Evolutionary conservation across 2,329 filamentous ascomycete genomes (phyloP), one percentile per base, ranked within the genome.

Genomic region (Monosporascus sp.): DNA sequence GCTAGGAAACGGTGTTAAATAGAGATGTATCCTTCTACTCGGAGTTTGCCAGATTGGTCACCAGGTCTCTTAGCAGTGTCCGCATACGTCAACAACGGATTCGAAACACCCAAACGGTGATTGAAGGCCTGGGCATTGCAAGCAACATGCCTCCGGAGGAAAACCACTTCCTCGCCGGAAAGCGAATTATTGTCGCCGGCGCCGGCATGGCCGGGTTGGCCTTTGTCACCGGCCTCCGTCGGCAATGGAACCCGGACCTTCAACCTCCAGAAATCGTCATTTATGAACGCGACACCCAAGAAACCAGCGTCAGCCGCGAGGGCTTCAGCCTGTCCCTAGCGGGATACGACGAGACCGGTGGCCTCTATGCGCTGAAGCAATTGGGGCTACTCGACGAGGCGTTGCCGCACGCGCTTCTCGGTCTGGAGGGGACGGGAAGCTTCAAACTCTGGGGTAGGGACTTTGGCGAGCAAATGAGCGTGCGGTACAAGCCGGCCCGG

Each of bases 151-250:
- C 31, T 34, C 31, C 31, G 3, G 31, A 14, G 31, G 31, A 34
- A 11, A 34, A 14, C 4, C 31, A 34, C 31, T 34, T 34, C 31
- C 31, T 34, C 17, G 61, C 68, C 5, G 67, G 69, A 16, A 76
- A 76, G 59, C 71, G 66, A 37, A 73, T 77, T 50, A 64, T 76
- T 22, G 62, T 79, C 8, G 67, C 71, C 4, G 76, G 76, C 5
- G 73, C 65, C 20, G 76, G 76, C 27, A 66, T 77, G 22, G 70
- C 74, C 9, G 74, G 76, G 5, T 68, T 73, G 11, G 63, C 73
- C 7, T 78, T 79, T 52, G 70, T 68, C 26, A 61, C 70, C 48
- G 67, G 72, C 16, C 62, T 78, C 8, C 66, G 64, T 36, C 71
- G 71, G 49, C 65, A 69, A 3, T 77, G 74, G 71, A 55, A 66